Evolutionary conservation across 1,284 basidiomycete species (phyloP), one percentile per base, ranked within the genome.

Genomic region (Marasmius sp.): DNA sequence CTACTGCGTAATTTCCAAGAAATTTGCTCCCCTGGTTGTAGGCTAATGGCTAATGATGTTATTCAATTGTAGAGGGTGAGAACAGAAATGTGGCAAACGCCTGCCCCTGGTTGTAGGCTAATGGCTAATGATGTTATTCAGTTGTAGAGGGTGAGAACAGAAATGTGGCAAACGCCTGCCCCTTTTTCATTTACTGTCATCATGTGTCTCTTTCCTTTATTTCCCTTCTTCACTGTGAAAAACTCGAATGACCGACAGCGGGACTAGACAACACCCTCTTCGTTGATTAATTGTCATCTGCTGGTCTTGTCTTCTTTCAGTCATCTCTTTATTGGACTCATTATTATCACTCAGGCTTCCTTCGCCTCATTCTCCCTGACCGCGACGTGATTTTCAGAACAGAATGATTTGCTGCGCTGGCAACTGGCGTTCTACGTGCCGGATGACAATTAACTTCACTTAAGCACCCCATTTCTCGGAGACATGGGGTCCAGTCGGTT

Each of bases 351-450:
- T 12, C 27, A 20, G 27, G 18, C 27, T 20, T 34, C 34, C 14
- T n/a, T 54, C 52, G 52, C 52, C 37, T 54, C 27, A 54, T 47
- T 36, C 52, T 37, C 52, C n/a, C 38, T 54, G 52, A 37, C 52
- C 52, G 52, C n/a, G 27, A 37, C 27, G n/a, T 34, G 36, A 14
- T 47, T 14, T 47, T 47, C n/a, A n/a, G 16, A 47, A 20, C 5
- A 27, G 5, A 27, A 27, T 5, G 27, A n/a, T n/a, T 14, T 47
- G 45, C 45, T 47, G 45, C 45, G 45, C 45, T n/a, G n/a, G n/a
- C n/a, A n/a, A n/a, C n/a, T n/a, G n/a, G n/a, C n/a, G n/a, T n/a
- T n/a, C n/a, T n/a, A n/a, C n/a, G n/a, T n/a, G n/a, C n/a, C n/a
- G n/a, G n/a, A n/a, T n/a, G n/a, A n/a, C n/a, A n/a, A n/a, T n/a